Evolutionary conservation across 2,329 filamentous ascomycete genomes (phyloP).

Genomic region (Nigrograna mackinnonii): DNA sequence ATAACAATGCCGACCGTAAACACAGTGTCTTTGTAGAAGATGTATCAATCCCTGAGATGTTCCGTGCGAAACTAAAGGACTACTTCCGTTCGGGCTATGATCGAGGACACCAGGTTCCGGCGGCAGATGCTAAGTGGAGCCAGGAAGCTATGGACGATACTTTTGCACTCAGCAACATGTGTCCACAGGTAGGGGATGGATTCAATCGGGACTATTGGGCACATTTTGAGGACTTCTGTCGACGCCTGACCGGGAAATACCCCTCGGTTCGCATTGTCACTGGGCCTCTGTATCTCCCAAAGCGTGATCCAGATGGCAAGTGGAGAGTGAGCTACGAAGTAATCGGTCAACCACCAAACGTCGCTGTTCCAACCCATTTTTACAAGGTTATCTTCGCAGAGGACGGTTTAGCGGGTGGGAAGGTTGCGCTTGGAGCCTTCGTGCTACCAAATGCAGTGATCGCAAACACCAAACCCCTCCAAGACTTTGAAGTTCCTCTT

Average conservation of each 20-base stretch:
- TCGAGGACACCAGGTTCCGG: constrained; percentile 94
- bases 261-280: constrained; percentile 90
- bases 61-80: constrained; percentile 88
- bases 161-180: constrained; percentile 95
- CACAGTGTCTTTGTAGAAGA: constrained; percentile 86
- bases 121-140: constrained; percentile 94
- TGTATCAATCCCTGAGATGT: constrained; percentile 75
- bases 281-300: constrained; percentile 89
- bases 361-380: constrained; percentile 97
- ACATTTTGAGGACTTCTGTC: constrained; percentile 96
- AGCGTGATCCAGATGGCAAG: constrained; percentile 85
- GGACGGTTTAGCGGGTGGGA: constrained; percentile 66
- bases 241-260: constrained; percentile 77
- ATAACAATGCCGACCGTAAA: constrained; percentile 79
- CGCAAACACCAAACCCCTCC: constrained; percentile 81
- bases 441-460: constrained; percentile 92
- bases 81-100: constrained; percentile 96
- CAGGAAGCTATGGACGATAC: constrained; percentile 95
- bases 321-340: constrained; percentile 97
- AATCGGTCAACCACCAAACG: constrained; percentile 88
- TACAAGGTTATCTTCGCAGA: constrained; percentile 99
- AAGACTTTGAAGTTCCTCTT: constrained; percentile 92
- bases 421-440: constrained; percentile 87
- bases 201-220: constrained; percentile 99
- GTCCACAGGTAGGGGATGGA: constrained; percentile 94